These are phyloP conservation scores for Pyracantha coccinea DNA, from an alignment of 331 rosid species.

Conservation along the genomic window DNA sequence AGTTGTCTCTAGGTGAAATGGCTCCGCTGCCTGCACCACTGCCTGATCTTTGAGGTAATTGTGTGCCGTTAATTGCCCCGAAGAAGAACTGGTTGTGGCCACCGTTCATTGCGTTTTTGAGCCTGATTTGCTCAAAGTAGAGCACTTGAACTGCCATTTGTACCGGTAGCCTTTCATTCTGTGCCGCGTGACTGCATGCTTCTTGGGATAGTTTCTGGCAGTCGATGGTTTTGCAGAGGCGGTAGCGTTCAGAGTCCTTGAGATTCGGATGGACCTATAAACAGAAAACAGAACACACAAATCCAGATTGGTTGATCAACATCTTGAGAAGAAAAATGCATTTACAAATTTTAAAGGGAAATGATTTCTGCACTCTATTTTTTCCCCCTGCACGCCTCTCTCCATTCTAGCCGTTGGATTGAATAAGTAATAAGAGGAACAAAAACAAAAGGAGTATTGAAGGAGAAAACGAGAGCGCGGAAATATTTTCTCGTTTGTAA, in stretches of 20 bases:
- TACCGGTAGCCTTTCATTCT: constrained; percentile 89
- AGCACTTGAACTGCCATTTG: constrained; percentile 97
- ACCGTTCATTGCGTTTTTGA: constrained; percentile 92
- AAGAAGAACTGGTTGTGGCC: constrained; percentile 72
- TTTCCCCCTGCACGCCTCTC: no score
- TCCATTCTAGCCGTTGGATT: no score
- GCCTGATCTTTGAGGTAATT: constrained; percentile 80
- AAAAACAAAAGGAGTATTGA: no score
- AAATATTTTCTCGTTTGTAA: background rate
- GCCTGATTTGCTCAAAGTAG: constrained; percentile 92
- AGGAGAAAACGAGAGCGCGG: no score
- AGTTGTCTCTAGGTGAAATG: constrained; percentile 90
- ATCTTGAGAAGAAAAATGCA: background rate
- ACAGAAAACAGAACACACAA: constrained; percentile 8
- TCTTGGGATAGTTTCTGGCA: constrained; percentile 89
- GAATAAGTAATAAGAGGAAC: no score
- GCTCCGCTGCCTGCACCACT: constrained; percentile 97
- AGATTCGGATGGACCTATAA: constrained; percentile 78
- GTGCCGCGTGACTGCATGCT: constrained; percentile 99
- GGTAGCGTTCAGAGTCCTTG: constrained; percentile 73
- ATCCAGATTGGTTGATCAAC: background rate
- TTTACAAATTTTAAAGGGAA: background rate
- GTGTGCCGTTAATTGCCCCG: constrained; percentile 46
- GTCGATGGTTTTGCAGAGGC: constrained; percentile 89
- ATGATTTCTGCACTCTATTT: background rate